phyloP scores from a whole-genome alignment of 73 alveolate genomes.

The Effrenium voratum region DNA sequence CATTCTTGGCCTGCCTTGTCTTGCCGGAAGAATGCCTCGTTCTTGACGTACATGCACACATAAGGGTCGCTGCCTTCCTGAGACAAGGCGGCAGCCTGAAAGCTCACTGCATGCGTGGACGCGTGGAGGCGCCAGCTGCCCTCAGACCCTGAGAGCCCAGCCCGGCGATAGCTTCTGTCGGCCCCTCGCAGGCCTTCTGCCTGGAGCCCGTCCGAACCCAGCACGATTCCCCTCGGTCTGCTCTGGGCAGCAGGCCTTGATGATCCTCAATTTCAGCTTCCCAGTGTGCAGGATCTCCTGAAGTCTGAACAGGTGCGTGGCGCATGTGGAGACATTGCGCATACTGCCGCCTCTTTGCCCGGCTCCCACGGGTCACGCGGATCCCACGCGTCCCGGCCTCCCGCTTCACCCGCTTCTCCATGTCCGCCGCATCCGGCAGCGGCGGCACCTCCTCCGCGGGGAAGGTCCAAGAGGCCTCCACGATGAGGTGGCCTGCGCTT shows the following conservation, averaged over 20 bases:
- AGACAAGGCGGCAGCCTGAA: neutral
- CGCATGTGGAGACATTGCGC: too few relatives aligned
- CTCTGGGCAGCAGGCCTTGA: neutral
- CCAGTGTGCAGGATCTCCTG: constrained; percentile 89
- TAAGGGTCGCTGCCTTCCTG: constrained; percentile 84
- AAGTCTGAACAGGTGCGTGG: too few relatives aligned
- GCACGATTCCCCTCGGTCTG: neutral
- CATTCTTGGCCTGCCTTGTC: constrained; percentile 43
- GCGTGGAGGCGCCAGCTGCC: neutral
- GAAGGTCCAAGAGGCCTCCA: constrained; percentile 72
- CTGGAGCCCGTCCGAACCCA: neutral
- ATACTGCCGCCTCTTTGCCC: too few relatives aligned
- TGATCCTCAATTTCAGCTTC: constrained; percentile 58
- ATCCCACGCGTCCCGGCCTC: too few relatives aligned
- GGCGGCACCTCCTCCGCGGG: constrained; percentile 50
- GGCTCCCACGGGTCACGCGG: too few relatives aligned
- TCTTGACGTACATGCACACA: constrained; percentile 86
- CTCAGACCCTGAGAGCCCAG: neutral
- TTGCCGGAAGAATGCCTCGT: constrained; percentile 13
- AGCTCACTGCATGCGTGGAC: neutral
- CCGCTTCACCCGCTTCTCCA: constrained; percentile 75
- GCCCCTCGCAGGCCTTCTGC: constrained; percentile 81
- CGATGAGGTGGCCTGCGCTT: constrained; percentile 42
- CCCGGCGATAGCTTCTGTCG: constrained; percentile 64
- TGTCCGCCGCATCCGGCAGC: constrained; percentile 69